These are phyloP conservation scores for Triticum timopheevii DNA, from an alignment of 176 grass and related monocot genomes.

Conservation along the genomic window DNA sequence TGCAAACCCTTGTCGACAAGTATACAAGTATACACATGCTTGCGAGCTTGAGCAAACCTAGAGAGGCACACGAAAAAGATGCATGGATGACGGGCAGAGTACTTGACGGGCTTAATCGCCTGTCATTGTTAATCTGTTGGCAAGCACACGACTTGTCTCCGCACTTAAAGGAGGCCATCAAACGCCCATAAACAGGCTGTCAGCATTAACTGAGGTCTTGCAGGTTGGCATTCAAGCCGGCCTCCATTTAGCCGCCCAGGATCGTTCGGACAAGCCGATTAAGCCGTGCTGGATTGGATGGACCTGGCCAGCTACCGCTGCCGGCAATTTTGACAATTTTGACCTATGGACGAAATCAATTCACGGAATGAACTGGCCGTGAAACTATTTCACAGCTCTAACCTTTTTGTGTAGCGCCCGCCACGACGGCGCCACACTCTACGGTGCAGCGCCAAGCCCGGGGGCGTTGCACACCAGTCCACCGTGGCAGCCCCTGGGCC, in stretches of 20 bases:
- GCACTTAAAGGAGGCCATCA: slow-evolving; percentile 13
- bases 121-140: slow-evolving; percentile 31
- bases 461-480: no score
- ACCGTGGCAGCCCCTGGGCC: no score
- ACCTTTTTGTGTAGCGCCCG: no score
- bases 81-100: neutral
- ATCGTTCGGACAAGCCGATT: neutral
- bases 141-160: slow-evolving; percentile 5
- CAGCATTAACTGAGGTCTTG: slow-evolving; percentile 12
- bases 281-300: slow-evolving; percentile 5
- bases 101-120: neutral
- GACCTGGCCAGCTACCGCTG: neutral
- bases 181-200: slow-evolving; percentile 13
- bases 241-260: neutral
- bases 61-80: slow-evolving; percentile 5
- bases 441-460: no score
- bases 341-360: no score
- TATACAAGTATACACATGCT: neutral
- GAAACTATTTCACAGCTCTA: no score
- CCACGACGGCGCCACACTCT: no score
- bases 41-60: neutral
- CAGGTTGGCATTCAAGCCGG: slow-evolving; percentile 17
- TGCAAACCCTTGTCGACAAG: neutral
- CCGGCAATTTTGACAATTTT: no score
- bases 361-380: no score